These are phyloP conservation scores for Piper betle DNA, from an alignment of 164 flowering plant species.

Conservation along the genomic window DNA sequence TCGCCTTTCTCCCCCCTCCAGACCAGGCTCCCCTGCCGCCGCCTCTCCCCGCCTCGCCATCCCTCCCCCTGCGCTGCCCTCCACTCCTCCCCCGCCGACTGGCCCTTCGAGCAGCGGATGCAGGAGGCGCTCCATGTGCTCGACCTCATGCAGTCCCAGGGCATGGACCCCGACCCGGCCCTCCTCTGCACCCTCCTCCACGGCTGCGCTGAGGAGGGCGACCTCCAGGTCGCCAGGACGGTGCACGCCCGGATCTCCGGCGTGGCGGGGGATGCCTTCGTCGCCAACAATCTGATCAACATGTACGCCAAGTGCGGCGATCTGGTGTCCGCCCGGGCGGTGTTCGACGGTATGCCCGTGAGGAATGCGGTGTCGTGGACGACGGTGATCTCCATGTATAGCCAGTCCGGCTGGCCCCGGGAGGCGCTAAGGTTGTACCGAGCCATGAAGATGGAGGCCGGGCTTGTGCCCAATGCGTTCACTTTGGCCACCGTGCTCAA, in stretches of 20 bases:
- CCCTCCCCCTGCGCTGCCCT: background rate
- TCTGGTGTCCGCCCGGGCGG: conserved; percentile 18
- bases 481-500: conserved; percentile 10
- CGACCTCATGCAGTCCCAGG: conserved; percentile 18
- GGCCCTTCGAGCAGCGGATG: conserved; percentile 20
- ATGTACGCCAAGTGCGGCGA: conserved; percentile 34
- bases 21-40: conserved; percentile 1
- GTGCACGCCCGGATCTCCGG: conserved; percentile 12
- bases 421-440: conserved; percentile 19
- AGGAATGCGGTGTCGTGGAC: conserved; percentile 47
- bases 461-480: conserved; percentile 9
- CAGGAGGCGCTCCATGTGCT: conserved; percentile 18
- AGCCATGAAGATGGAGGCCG: conserved; percentile 1
- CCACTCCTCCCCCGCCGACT: conserved; percentile 6
- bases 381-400: conserved; percentile 29
- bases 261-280: conserved; percentile 10
- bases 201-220: conserved; percentile 14
- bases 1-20: background rate
- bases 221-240: conserved; percentile 12
- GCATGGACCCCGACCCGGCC: conserved; percentile 14
- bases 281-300: conserved; percentile 19
- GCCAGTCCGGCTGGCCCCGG: conserved; percentile 19
- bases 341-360: conserved; percentile 24
- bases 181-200: conserved; percentile 19
- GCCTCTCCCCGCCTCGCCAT: background rate